These are phyloP conservation scores for Salvia sclarea DNA, from an alignment of 305 asterid species.

Conservation along the genomic window DNA sequence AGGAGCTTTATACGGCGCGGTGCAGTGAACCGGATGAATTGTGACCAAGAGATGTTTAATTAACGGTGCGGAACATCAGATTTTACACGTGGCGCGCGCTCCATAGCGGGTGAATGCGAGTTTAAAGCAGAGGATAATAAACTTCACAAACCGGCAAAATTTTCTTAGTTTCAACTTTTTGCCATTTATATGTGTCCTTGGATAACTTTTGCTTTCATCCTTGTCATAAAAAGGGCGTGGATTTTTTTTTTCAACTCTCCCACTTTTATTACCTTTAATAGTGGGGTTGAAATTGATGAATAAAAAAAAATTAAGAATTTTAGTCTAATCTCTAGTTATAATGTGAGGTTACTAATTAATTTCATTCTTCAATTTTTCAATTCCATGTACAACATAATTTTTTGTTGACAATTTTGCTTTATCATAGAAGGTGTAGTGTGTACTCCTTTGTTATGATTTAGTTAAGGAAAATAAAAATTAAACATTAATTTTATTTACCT, in stretches of 20 bases:
- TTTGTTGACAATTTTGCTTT: neutral
- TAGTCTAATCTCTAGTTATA: neutral
- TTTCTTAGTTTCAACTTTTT: neutral
- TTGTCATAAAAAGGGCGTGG: slow-evolving; percentile 7
- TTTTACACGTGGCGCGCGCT: slow-evolving; percentile 12
- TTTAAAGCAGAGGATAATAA: neutral
- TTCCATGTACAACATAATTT: too few relatives aligned
- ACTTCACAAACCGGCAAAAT: neutral
- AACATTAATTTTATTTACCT: too few relatives aligned
- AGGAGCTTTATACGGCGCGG: slow-evolving; percentile 5
- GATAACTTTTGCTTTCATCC: neutral
- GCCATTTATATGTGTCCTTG: slow-evolving; percentile 13
- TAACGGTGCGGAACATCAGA: neutral
- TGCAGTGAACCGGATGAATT: neutral
- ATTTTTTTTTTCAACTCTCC: neutral
- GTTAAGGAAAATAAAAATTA: too few relatives aligned
- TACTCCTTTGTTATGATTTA: too few relatives aligned
- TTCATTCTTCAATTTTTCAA: too few relatives aligned
- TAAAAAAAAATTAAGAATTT: neutral
- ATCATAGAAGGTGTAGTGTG: too few relatives aligned
- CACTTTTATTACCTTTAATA: neutral
- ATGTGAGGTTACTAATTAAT: neutral
- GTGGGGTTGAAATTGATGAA: neutral
- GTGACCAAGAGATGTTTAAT: neutral
- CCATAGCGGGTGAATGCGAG: neutral